Base-by-base conservation (phyloP, 1,284 basidiomycete species). In the Gomphus bonarii region DNA sequence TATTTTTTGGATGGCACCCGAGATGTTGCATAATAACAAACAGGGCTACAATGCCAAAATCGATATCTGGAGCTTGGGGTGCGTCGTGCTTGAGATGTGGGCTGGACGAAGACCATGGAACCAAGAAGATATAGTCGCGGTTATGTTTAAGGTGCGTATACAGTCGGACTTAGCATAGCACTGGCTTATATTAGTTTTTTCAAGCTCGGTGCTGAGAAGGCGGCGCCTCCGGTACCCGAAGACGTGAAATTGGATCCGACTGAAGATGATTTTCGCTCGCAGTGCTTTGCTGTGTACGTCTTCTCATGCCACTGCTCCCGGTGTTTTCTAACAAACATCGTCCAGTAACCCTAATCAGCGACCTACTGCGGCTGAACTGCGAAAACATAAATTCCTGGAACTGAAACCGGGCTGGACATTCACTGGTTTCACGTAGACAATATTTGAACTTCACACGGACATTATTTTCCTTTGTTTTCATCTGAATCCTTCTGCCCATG, bases 1-100 rank as follows among this genome's bases (percentile, higher is more conserved):
- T 16, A 88, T 98, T 50, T 99, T 97, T 70, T 99, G 97, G 91
- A 99, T 99, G 95, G 95, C 97, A 7, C 97, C 95, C 1, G 95
- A 99, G 73, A 92, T 99, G 40, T 82, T 95, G 59, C 82, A 89
- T 61, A 84, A 85, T 36, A 82, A 88, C 65, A 83, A 85, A 65
- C 85, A 85, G 62, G 85, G 74, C 3, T 99, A 99, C 70, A 93
- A 90, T 63, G 92, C 88, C 64, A 99, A 99, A 72, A 87, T 97
- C 38, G 97, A 99, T 68, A 97, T 99, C 62, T 99, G 95, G 97
- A 93, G 90, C 67, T 80, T 99, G 3, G 95, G 95, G 0, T 99
- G 95, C 72, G 91, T 99, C 14, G 89, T 97, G 3, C 77, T 98
- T 62, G 95, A 99, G 72, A 99, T 99, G 97, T 95, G 94, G 83